A percentile compares a stretch with the other conserved stretches of the same genome.
phyloP scores from a whole-genome alignment of 768 basidiomycete species.

The Auricularia sp. region DNA sequence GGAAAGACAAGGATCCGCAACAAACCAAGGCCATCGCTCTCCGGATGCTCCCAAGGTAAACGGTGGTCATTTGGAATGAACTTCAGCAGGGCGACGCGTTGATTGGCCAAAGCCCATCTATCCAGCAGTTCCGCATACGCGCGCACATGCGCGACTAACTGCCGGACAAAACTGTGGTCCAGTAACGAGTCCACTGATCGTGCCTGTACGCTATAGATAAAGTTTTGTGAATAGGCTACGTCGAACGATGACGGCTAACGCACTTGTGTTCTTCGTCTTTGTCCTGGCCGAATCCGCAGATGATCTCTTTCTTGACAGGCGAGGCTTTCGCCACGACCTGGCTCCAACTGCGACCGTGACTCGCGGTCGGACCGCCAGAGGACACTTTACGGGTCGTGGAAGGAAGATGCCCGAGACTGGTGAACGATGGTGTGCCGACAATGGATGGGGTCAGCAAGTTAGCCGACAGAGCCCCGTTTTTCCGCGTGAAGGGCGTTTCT shows the following conservation, averaged over 20 bases:
- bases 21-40: conserved; percentile 22
- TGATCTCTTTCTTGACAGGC: conserved; percentile 5
- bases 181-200: conserved; percentile 20
- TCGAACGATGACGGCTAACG: not conserved
- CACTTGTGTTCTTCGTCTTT: conserved; percentile 15
- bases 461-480: not conserved
- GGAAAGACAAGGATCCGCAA: conserved; percentile 7
- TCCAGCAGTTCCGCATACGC: conserved; percentile 68
- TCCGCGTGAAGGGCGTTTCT: not conserved
- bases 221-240: not conserved
- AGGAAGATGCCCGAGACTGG: not conserved
- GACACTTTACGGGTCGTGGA: not conserved
- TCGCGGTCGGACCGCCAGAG: not conserved
- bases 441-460: not conserved
- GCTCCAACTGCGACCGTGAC: not conserved
- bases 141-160: conserved; percentile 43
- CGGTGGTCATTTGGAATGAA: conserved; percentile 32
- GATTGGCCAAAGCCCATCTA: conserved; percentile 60
- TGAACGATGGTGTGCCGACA: not conserved
- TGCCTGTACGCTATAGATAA: not conserved
- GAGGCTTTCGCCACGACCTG: not conserved
- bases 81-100: conserved; percentile 67
- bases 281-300: conserved; percentile 1
- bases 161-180: conserved; percentile 13
- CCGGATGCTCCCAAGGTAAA: conserved; percentile 21